These are phyloP conservation scores for Rhizopus sp. DNA, from an alignment of 371 early-diverging fungal genomes.

Conservation along the genomic window DNA sequence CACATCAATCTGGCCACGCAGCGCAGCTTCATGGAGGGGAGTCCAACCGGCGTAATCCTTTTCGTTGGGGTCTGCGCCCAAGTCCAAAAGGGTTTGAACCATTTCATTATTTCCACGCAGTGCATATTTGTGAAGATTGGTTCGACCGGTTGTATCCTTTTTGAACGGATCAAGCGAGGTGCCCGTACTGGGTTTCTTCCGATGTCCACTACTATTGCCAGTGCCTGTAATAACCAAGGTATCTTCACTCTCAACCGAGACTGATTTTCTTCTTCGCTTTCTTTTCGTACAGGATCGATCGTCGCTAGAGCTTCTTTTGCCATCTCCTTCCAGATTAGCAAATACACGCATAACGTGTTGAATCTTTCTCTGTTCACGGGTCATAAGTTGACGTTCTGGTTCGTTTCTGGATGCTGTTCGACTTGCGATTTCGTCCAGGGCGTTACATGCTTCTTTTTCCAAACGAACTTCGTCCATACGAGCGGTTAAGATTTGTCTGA, in stretches of 20 bases:
- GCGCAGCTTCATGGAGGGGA: conserved; percentile 76
- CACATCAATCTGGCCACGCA: conserved; percentile 64
- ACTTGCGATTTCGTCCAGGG: conserved; percentile 37
- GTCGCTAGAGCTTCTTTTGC: background rate
- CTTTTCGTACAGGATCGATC: background rate
- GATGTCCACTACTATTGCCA: conserved; percentile 42
- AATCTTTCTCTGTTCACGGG: conserved; percentile 74
- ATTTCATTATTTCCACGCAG: conserved; percentile 53
- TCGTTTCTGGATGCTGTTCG: conserved; percentile 33
- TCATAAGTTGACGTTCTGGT: conserved; percentile 39
- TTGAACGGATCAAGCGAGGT: conserved; percentile 37
- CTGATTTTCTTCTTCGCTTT: conserved; percentile 57
- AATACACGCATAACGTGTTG: conserved; percentile 53
- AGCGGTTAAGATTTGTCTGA: conserved; percentile 41
- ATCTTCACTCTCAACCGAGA: conserved; percentile 56
- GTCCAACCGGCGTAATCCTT: conserved; percentile 78
- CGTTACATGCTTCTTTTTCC: conserved; percentile 33
- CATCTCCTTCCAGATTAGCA: conserved; percentile 18
- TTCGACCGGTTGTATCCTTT: conserved; percentile 58
- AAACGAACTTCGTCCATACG: conserved; percentile 48
- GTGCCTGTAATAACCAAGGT: conserved; percentile 53
- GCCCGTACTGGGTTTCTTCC: conserved; percentile 48
- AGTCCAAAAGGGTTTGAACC: conserved; percentile 54
- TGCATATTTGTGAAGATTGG: conserved; percentile 56
- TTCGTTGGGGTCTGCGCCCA: conserved; percentile 75